Conservation (phyloP, 1,284 basidiomycete genomes). For the Moniliella sp. region DNA sequence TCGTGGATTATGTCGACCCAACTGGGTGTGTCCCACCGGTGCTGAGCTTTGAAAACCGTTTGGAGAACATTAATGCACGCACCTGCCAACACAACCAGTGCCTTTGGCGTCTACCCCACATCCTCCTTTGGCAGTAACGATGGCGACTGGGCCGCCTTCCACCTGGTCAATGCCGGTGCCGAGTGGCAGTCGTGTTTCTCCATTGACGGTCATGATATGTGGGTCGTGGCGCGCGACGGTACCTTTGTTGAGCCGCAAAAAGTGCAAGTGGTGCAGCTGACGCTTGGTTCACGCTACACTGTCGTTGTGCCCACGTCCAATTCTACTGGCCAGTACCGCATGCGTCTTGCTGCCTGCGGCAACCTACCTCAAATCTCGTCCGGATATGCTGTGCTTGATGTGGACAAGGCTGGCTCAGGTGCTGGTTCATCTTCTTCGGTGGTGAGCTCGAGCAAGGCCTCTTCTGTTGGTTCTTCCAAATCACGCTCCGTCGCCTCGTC, state of each 20-base stretch:
- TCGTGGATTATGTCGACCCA: no score
- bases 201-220: neutral
- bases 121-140: neutral
- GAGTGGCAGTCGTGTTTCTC: neutral
- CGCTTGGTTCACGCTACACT: neutral
- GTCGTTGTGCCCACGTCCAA: neutral
- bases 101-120: neutral
- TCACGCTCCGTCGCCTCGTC: no score
- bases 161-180: neutral
- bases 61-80: neutral
- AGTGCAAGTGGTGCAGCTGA: neutral
- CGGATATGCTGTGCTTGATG: no score
- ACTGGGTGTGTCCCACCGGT: neutral
- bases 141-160: neutral
- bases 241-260: no score
- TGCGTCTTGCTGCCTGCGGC: no score
- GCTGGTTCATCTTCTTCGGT: no score
- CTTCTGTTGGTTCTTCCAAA: no score
- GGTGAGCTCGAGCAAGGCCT: no score
- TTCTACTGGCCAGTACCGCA: neutral
- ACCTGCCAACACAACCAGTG: neutral
- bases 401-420: no score
- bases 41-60: neutral
- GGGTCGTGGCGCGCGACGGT: no score
- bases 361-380: no score